phyloP scores from a whole-genome alignment of 2,329 filamentous ascomycete species.

The Cytospora paraplurivora region DNA sequence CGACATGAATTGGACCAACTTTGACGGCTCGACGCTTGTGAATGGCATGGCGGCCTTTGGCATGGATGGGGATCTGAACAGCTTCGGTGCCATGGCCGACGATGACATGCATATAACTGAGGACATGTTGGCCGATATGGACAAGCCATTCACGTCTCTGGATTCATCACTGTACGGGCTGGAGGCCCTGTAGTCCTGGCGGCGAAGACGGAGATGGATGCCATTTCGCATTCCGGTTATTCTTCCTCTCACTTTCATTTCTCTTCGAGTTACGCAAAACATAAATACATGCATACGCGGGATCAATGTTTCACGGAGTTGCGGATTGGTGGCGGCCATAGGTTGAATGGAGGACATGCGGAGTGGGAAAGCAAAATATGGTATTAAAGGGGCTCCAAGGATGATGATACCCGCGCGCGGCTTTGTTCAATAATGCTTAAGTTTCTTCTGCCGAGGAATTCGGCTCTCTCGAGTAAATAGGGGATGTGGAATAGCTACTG shows the following conservation, averaged over 20 bases:
- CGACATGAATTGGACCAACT: conserved; percentile 47
- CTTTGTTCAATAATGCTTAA: conserved; percentile 11
- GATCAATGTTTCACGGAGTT: conserved; percentile 14
- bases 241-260: not conserved
- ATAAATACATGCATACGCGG: not conserved
- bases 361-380: conserved; percentile 23
- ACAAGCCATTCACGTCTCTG: conserved; percentile 53
- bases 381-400: conserved; percentile 24
- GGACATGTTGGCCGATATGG: conserved; percentile 44
- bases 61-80: conserved; percentile 43
- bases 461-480: not conserved
- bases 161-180: conserved; percentile 50
- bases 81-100: conserved; percentile 32
- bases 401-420: conserved; percentile 30
- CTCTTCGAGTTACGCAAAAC: conserved; percentile 5
- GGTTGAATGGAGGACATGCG: conserved; percentile 3
- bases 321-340: conserved; percentile 7
- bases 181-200: conserved; percentile 32
- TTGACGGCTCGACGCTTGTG: conserved; percentile 46
- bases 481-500: not conserved
- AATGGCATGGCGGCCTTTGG: conserved; percentile 35
- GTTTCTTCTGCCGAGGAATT: conserved; percentile 4
- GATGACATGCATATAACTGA: conserved; percentile 30
- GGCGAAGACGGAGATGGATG: not conserved
- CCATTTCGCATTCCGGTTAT: not conserved